Evolutionary conservation across 2,329 filamentous ascomycete species (phyloP).

Genomic region (Monosporascus sp.): DNA sequence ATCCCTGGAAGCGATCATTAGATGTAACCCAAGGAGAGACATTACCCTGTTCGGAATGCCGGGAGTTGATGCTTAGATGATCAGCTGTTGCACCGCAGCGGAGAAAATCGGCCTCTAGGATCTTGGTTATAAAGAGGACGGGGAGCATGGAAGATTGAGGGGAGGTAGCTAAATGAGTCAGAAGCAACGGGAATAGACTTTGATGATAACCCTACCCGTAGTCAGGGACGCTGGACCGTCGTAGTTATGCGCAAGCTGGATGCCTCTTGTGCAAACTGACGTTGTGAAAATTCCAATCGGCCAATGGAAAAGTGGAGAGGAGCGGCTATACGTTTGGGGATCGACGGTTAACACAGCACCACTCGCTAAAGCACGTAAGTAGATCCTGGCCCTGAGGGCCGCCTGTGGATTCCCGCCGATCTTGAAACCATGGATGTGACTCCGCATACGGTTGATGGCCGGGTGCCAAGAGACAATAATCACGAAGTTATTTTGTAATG

Average conservation of each 20-base stretch:
- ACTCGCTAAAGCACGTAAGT: neutral
- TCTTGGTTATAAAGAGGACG: neutral
- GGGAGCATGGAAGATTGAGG: neutral
- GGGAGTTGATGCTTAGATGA: neutral
- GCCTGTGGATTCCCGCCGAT: neutral
- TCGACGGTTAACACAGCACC: neutral
- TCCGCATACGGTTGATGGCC: neutral
- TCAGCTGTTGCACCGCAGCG: neutral
- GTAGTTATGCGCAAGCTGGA: neutral
- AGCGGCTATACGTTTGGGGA: neutral
- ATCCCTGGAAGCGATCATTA: neutral
- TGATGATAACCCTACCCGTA: neutral
- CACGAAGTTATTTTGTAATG: neutral
- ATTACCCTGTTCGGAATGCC: neutral
- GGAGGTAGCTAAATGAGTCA: neutral
- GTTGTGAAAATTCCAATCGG: neutral
- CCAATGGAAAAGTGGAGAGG: neutral
- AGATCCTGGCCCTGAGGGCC: neutral
- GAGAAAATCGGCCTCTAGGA: neutral
- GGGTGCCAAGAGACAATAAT: neutral
- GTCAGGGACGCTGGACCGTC: neutral
- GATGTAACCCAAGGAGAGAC: neutral
- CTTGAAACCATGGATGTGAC: neutral
- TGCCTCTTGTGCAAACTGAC: neutral
- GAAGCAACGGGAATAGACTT: neutral